phyloP scores from a whole-genome alignment of 352 stramenopile genomes.

The Phytophthora multivora region DNA sequence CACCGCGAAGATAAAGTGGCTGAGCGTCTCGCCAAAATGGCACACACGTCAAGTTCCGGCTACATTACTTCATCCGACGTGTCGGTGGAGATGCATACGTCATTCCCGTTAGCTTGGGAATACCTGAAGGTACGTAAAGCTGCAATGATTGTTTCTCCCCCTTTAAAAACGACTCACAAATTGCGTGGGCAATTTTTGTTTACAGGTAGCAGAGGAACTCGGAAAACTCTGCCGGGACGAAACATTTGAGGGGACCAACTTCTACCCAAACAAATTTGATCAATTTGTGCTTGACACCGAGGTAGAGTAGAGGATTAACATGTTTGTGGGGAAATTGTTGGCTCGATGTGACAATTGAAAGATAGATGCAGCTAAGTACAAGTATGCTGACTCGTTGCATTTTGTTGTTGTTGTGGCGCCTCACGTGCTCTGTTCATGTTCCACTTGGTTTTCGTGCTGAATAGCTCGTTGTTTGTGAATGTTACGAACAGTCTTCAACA shows the following conservation, averaged over 20 bases:
- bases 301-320: slow-evolving; percentile 16
- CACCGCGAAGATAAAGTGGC: slow-evolving; percentile 87
- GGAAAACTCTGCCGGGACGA: slow-evolving; percentile 96
- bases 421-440: slow-evolving; percentile 15
- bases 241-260: slow-evolving; percentile 94
- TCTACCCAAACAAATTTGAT: slow-evolving; percentile 94
- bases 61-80: slow-evolving; percentile 92
- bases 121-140: slow-evolving; percentile 86
- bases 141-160: background rate
- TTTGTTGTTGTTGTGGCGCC: slow-evolving; percentile 2
- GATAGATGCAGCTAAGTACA: slow-evolving; percentile 17
- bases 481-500: slow-evolving; percentile 40
- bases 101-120: slow-evolving; percentile 94
- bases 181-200: slow-evolving; percentile 2
- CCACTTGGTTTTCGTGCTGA: slow-evolving; percentile 36
- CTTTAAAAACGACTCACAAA: background rate
- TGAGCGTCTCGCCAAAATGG: slow-evolving; percentile 75
- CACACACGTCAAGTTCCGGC: slow-evolving; percentile 66
- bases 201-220: slow-evolving; percentile 91
- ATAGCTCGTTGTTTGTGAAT: slow-evolving; percentile 32
- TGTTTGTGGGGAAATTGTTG: slow-evolving; percentile 9
- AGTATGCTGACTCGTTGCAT: slow-evolving; percentile 1
- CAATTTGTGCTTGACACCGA: slow-evolving; percentile 41
- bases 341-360: slow-evolving; percentile 18
- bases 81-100: slow-evolving; percentile 92